These are phyloP conservation scores for Ophiostoma sp. DNA, from an alignment of 2,329 filamentous ascomycete species.

Conservation along the genomic window DNA sequence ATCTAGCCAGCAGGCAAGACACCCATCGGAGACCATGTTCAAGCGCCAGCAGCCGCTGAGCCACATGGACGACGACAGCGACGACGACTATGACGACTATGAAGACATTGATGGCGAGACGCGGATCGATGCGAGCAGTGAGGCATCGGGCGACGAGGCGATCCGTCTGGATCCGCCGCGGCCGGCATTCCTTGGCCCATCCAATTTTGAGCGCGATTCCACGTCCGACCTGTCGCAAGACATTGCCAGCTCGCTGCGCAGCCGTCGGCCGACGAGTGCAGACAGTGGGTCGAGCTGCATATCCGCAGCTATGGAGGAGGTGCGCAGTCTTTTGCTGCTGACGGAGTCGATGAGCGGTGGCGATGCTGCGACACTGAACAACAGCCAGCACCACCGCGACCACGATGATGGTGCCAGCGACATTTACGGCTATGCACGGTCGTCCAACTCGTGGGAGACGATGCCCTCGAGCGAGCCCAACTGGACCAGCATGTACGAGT, in stretches of 20 bases:
- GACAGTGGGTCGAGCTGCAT: slow-evolving; percentile 24
- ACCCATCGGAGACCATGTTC: not conserved
- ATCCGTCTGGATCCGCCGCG: slow-evolving; percentile 24
- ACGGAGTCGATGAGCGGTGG: slow-evolving; percentile 18
- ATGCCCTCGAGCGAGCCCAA: slow-evolving; percentile 26
- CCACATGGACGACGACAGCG: slow-evolving; percentile 11
- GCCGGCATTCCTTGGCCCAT: slow-evolving; percentile 19
- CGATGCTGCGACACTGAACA: not conserved
- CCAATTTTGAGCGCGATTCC: slow-evolving; percentile 8
- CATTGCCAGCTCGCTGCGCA: slow-evolving; percentile 26
- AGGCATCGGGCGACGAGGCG: slow-evolving; percentile 12
- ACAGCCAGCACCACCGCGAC: not conserved
- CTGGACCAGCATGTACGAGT: slow-evolving; percentile 27
- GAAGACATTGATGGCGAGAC: slow-evolving; percentile 16
- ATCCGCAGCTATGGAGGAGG: slow-evolving; percentile 28
- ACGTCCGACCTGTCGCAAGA: slow-evolving; percentile 22
- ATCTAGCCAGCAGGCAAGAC: not conserved
- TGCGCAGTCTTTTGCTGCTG: slow-evolving; percentile 25
- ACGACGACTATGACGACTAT: not conserved
- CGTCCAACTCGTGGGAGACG: slow-evolving; percentile 27
- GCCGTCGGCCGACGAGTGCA: slow-evolving; percentile 14
- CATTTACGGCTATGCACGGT: slow-evolving; percentile 12
- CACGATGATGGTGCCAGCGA: not conserved
- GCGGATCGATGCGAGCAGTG: not conserved
- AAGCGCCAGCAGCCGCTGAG: not conserved